phyloP scores from a whole-genome alignment of 208 protist species.

The Novymonas esmeraldas region DNA sequence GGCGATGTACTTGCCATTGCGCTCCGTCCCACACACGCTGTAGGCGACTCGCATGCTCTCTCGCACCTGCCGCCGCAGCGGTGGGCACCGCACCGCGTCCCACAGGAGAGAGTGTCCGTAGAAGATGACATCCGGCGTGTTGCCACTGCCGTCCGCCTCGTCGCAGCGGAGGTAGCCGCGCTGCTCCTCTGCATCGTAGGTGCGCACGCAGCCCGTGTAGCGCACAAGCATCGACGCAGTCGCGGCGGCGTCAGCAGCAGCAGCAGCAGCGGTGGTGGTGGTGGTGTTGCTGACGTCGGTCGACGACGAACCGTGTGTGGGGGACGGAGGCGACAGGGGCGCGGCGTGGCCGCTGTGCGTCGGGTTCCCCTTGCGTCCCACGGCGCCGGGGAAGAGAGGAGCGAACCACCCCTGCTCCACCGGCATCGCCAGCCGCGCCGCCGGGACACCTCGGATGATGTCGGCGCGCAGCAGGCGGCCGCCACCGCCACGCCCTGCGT shows the following conservation, averaged over 20 bases:
- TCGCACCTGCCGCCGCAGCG: slow-evolving; percentile 42
- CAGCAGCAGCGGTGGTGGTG: not conserved
- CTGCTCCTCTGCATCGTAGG: slow-evolving; percentile 67
- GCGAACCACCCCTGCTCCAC: slow-evolving; percentile 82
- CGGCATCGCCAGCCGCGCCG: slow-evolving; percentile 40
- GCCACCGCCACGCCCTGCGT: slow-evolving; percentile 33
- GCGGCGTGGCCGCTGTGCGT: not conserved
- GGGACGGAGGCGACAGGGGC: not conserved
- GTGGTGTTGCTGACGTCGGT: not conserved
- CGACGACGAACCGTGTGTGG: not conserved
- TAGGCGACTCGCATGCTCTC: slow-evolving; percentile 66
- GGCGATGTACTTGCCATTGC: slow-evolving; percentile 60
- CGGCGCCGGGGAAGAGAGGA: slow-evolving; percentile 40
- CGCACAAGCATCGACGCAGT: slow-evolving; percentile 29
- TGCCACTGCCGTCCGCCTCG: slow-evolving; percentile 20
- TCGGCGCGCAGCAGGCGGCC: slow-evolving; percentile 70
- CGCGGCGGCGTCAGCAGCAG: not conserved
- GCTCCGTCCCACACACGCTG: slow-evolving; percentile 52
- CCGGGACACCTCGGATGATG: slow-evolving; percentile 54
- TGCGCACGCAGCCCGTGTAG: slow-evolving; percentile 63
- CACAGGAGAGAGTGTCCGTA: slow-evolving; percentile 58
- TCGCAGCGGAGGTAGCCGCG: slow-evolving; percentile 75
- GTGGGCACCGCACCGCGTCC: slow-evolving; percentile 40
- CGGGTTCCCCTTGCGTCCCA: slow-evolving; percentile 28
- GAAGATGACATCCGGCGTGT: slow-evolving; percentile 55